phyloP scores from a whole-genome alignment of 2,329 filamentous ascomycete genomes.

The Fusarium piperis region DNA sequence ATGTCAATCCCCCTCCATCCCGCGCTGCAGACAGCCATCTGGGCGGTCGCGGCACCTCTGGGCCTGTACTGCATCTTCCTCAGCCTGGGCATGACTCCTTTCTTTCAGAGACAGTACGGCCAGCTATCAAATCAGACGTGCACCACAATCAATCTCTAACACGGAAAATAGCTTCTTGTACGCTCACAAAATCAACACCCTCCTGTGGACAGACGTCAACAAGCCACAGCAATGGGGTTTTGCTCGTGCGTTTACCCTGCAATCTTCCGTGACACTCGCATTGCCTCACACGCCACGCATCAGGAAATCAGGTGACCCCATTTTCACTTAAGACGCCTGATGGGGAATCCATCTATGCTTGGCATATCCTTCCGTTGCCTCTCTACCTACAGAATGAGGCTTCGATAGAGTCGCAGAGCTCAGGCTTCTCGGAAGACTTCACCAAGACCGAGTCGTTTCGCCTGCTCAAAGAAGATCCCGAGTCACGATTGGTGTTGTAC shows the following conservation, averaged over 20 bases:
- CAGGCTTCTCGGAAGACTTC: slow-evolving; percentile 63
- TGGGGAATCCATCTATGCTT: slow-evolving; percentile 82
- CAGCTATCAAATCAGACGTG: slow-evolving; percentile 10
- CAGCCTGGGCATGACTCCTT: slow-evolving; percentile 71
- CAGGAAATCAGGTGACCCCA: slow-evolving; percentile 87
- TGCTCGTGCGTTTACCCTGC: slow-evolving; percentile 65
- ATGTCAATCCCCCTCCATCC: slow-evolving; percentile 39
- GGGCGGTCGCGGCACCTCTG: slow-evolving; percentile 66
- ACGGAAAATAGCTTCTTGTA: slow-evolving; percentile 74
- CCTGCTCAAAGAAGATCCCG: slow-evolving; percentile 70
- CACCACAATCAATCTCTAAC: slow-evolving; percentile 26
- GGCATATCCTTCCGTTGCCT: slow-evolving; percentile 87
- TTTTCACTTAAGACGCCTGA: slow-evolving; percentile 82
- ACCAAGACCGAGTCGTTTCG: slow-evolving; percentile 67
- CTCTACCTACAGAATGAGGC: slow-evolving; percentile 78
- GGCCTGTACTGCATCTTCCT: slow-evolving; percentile 74
- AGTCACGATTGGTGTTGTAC: slow-evolving; percentile 70
- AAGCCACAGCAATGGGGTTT: slow-evolving; percentile 87
- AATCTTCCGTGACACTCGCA: background rate
- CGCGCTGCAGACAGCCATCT: slow-evolving; percentile 49
- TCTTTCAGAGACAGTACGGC: slow-evolving; percentile 79
- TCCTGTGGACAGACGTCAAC: slow-evolving; percentile 77
- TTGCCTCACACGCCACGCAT: slow-evolving; percentile 7
- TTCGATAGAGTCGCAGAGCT: slow-evolving; percentile 62
- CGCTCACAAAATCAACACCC: slow-evolving; percentile 79